These are phyloP conservation scores for Xylaria sp. DNA, from an alignment of 2,329 filamentous ascomycete genomes.

Conservation along the genomic window DNA sequence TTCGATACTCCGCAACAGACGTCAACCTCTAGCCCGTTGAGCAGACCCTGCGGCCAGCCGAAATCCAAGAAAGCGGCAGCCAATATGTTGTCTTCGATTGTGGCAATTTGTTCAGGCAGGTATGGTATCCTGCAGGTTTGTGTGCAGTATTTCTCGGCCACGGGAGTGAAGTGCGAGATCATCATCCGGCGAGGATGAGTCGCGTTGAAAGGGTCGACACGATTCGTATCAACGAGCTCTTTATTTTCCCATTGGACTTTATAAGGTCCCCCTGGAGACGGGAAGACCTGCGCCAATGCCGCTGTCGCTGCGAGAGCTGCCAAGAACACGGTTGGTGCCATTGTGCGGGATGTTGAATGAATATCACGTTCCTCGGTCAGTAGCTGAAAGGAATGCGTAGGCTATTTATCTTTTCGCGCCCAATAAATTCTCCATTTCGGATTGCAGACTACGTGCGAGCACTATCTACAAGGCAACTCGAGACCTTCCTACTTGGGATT, in stretches of 20 bases:
- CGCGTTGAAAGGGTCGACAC: conserved; percentile 33
- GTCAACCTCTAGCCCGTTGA: conserved; percentile 27
- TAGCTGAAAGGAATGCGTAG: not conserved
- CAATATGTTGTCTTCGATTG: conserved; percentile 31
- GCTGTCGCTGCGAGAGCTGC: conserved; percentile 20
- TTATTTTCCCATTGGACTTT: conserved; percentile 32
- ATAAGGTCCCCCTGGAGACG: conserved; percentile 25
- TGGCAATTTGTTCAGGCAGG: conserved; percentile 22
- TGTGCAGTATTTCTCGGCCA: conserved; percentile 23
- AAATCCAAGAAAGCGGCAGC: conserved; percentile 22
- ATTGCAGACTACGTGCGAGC: not conserved
- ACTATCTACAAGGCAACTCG: not conserved
- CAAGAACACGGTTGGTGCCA: conserved; percentile 24
- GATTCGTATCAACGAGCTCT: conserved; percentile 27
- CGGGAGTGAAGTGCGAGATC: conserved; percentile 31
- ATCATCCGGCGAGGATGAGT: conserved; percentile 28
- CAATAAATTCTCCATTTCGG: not conserved
- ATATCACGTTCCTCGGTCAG: not conserved
- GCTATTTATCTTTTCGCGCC: conserved; percentile 3
- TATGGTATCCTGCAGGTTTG: conserved; percentile 26
- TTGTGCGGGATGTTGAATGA: not conserved
- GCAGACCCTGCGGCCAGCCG: conserved; percentile 28
- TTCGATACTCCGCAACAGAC: conserved; percentile 30
- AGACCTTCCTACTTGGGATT: conserved; percentile 34
- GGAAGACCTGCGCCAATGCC: conserved; percentile 29